Conservation (phyloP, 2,329 filamentous ascomycete genomes). For the Ophidiomyces ophidiicola region DNA sequence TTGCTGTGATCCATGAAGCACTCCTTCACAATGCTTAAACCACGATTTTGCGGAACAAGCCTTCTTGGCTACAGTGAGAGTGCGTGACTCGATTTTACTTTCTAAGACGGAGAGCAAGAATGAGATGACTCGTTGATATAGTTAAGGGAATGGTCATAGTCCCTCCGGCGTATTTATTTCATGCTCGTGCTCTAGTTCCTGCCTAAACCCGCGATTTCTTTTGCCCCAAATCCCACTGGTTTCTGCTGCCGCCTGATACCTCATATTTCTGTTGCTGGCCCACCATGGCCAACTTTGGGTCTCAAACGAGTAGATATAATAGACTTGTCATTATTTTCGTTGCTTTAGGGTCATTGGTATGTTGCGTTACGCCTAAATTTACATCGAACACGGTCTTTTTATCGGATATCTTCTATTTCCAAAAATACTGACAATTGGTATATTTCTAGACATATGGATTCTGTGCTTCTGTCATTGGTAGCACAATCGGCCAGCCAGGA, state of each 20-base stretch:
- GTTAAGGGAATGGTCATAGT: too few relatives aligned
- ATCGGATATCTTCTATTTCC: neutral
- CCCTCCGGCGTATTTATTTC: too few relatives aligned
- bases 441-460: conserved; percentile 40
- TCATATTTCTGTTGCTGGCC: neutral
- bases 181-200: too few relatives aligned
- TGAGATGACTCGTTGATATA: too few relatives aligned
- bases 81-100: too few relatives aligned
- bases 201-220: too few relatives aligned
- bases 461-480: conserved; percentile 39
- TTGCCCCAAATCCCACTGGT: neutral
- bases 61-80: too few relatives aligned
- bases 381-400: neutral
- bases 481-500: conserved; percentile 42
- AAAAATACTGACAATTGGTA: neutral
- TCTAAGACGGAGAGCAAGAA: too few relatives aligned
- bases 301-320: conserved; percentile 30
- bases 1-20: too few relatives aligned
- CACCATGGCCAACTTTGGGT: conserved; percentile 23
- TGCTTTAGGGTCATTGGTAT: conserved; percentile 31
- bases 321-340: conserved; percentile 30
- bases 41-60: too few relatives aligned
- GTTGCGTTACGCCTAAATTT: conserved; percentile 10
- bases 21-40: too few relatives aligned
- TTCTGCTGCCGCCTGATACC: neutral